A percentile compares a stretch with the other conserved stretches of the same genome.
Conservation (phyloP, 306 rosid species). For the Pachyrhizus erosus region DNA sequence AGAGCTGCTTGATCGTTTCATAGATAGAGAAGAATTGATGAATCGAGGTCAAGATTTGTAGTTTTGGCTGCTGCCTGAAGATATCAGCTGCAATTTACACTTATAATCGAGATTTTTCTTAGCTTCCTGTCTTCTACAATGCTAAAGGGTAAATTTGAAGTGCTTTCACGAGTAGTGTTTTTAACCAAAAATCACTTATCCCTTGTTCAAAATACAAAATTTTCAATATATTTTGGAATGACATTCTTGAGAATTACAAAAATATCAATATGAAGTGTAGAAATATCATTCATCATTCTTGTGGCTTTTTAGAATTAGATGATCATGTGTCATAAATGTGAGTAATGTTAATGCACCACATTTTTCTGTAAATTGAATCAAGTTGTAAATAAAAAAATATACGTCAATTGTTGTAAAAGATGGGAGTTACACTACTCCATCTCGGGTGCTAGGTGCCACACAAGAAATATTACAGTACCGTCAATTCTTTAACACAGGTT, state of each 20-base stretch:
- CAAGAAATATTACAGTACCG: neutral
- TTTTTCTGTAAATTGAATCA: neutral
- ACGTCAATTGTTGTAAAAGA: neutral
- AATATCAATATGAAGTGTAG: neutral
- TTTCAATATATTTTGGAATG: neutral
- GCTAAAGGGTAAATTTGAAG: constrained; percentile 20
- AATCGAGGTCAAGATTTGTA: constrained; percentile 31
- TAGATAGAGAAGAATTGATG: constrained; percentile 79
- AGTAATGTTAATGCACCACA: neutral
- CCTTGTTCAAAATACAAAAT: neutral
- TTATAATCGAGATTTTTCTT: constrained; percentile 4
- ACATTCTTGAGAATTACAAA: constrained; percentile 20
- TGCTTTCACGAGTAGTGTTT: constrained; percentile 14
- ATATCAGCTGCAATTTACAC: constrained; percentile 5
- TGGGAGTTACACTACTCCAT: neutral
- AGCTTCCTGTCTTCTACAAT: neutral
- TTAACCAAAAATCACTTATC: neutral
- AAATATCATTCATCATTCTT: neutral
- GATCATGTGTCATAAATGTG: too few species aligned
- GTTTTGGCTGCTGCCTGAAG: constrained; percentile 17
- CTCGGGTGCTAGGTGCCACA: neutral
- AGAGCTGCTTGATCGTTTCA: constrained; percentile 82
- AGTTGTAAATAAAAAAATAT: neutral
- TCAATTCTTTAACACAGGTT: neutral
- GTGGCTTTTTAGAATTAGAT: neutral